A percentile compares a stretch with the other conserved stretches of the same genome.
These are phyloP conservation scores for Penicillium malachiteum DNA, from an alignment of 495 filamentous ascomycete genomes.

Conservation along the genomic window DNA sequence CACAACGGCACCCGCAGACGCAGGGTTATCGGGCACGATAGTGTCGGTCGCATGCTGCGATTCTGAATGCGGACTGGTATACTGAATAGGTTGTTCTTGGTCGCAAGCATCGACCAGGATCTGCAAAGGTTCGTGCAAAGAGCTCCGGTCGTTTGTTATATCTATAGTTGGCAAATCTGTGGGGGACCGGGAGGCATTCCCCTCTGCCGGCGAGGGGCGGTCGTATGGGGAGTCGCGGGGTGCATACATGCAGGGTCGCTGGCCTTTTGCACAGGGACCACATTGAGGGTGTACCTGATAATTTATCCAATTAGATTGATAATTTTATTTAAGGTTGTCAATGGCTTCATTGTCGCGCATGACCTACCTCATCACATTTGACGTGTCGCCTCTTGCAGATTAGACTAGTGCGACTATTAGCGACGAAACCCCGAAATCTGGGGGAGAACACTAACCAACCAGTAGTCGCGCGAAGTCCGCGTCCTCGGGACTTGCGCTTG, in stretches of 20 bases:
- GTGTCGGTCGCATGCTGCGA: neutral
- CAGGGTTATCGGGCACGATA: neutral
- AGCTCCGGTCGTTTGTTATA: neutral
- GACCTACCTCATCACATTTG: conserved; percentile 31
- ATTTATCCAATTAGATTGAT: neutral
- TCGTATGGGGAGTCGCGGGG: neutral
- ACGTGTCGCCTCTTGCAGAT: conserved; percentile 35
- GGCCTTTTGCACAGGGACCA: conserved; percentile 32
- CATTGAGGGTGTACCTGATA: conserved; percentile 28
- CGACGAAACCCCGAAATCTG: neutral
- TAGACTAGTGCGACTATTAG: conserved; percentile 16
- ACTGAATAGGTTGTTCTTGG: conserved; percentile 17
- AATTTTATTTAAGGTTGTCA: neutral
- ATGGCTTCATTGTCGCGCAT: neutral
- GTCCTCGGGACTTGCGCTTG: conserved; percentile 32
- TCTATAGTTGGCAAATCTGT: neutral
- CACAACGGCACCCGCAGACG: neutral
- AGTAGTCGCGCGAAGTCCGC: conserved; percentile 32
- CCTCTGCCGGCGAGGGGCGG: neutral
- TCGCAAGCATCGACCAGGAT: conserved; percentile 28
- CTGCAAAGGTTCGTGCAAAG: conserved; percentile 19
- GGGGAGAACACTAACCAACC: conserved; percentile 25
- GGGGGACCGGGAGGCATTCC: neutral
- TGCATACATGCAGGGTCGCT: conserved; percentile 27
- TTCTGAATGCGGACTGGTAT: neutral